Base-by-base conservation (phyloP, 768 basidiomycete genomes). In the Mycena capillaripes region DNA sequence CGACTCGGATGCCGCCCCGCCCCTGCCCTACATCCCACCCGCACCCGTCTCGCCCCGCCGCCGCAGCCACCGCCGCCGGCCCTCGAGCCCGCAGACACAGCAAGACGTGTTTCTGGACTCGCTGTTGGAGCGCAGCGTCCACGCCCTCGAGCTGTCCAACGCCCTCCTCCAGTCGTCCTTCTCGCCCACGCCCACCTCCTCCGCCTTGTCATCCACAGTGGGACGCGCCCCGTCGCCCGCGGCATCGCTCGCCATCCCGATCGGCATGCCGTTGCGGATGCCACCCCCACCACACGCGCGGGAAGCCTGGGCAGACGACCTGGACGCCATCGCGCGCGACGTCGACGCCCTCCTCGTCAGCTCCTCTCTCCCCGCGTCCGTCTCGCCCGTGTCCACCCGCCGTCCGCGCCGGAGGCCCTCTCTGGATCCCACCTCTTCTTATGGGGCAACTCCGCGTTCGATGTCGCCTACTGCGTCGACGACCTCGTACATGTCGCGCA, bases 71-170 rank as follows among this genome's bases (percentile, higher is more conserved):
- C 82, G 78, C 44, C 78, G 82, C 27, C 75, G 78, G 19, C 77
- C 79, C 4, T 84, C 83, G 3, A 66, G 69, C 36, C 72, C 74
- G 3, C 75, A 76, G 57, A 79, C 70, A 25, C 79, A 83, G 25
- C 79, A 83, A 58, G 91, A 93, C 78, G 87, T 88, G 16, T 90
- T 88, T 76, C 86, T 95, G 30, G 95, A 96, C 80, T 87, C 91
- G n/a, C 84, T 96, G 19, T 86, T 96, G 2, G 93, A 90, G 69
- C 90, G 95, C 72, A 95, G 93, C 74, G 93, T 96, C 17, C 91
- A 95, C 81, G 95, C 95, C 1, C 85, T 96, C 11, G 95, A 96
- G 79, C 91, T 95, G 86, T 96, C 95, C 6, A 96, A 96, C 69
- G 87, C 90, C 3, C 84, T 96, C 14, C 84, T 96, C 12, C 91